Evolutionary conservation across 73 alveolate genomes (phyloP).

Genomic region (Stentor coeruleus): DNA sequence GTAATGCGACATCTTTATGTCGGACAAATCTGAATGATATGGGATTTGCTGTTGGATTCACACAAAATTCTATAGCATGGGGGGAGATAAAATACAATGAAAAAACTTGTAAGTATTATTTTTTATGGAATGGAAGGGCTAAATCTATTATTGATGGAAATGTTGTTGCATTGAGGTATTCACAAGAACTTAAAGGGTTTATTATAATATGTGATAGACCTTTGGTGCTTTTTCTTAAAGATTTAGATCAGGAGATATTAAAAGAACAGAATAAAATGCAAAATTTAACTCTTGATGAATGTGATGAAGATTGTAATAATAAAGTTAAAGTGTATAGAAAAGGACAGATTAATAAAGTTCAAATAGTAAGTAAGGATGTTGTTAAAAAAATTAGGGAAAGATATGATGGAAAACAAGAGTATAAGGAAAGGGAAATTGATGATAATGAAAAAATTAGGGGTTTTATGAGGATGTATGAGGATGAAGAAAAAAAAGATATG

Average conservation of each 20-base stretch:
- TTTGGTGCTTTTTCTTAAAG: background rate
- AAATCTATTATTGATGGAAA: background rate
- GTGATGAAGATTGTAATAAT: background rate
- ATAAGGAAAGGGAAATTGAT: background rate
- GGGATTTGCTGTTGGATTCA: constrained; percentile 9
- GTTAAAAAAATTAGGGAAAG: constrained; percentile 9
- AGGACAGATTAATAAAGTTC: background rate
- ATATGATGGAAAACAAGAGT: background rate
- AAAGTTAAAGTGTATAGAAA: background rate
- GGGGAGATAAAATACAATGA: background rate
- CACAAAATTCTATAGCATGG: constrained; percentile 12
- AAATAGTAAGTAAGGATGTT: background rate
- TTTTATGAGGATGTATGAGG: background rate
- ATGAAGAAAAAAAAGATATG: background rate
- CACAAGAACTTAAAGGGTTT: background rate
- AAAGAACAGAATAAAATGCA: background rate
- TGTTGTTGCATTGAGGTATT: background rate
- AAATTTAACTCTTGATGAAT: background rate
- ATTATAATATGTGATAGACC: background rate
- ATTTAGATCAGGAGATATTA: background rate
- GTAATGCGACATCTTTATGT: background rate
- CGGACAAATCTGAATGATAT: background rate
- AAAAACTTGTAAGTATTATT: background rate
- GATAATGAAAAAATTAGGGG: background rate
- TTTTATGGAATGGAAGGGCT: constrained; percentile 16